Evolutionary conservation across 2,329 filamentous ascomycete genomes (phyloP), one percentile per base, ranked within the genome.

Genomic region (Berkeleyomyces basicola): DNA sequence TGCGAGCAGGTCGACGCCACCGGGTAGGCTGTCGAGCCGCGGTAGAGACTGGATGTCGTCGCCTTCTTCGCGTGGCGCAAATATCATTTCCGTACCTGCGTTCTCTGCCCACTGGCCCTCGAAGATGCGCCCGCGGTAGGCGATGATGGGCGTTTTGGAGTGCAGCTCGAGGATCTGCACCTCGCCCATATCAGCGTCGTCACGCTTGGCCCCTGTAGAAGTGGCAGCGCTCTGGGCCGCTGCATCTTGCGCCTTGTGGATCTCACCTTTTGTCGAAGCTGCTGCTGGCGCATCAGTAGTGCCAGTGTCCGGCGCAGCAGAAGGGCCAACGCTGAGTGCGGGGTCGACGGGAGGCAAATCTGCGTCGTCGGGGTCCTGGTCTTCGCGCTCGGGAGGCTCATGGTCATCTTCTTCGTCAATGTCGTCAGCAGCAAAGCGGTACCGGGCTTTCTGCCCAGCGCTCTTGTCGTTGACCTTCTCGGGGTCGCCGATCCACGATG

Each of bases 151-250:
- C 58, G 87, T 86, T 2, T 75, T 69, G 0, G 85, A 85, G 72
- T 95, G 87, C 3, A 96, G 78, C 37, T 89, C 90, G n/a, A 93
- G 77, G 59, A 96, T 85, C 70, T 96, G 90, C 4, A 96, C 81
- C 46, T 80, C 74, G 39, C 74, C 70, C 5, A 65, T 58, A 4
- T 65, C 59, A 14, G 60, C 43, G 7, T 60, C 59, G 31, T 23
- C 31, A 55, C 11, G 51, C 33, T n/a, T 10, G 4, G 51, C 5
- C 3, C 33, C 3, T 39, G 14, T 36, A 39, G 16, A 55, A 7
- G 51, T n/a, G 11, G 33, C 51, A 39, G 33, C 16, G n/a, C n/a
- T 39, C 9, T 4, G 51, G 10, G 11, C 23, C 4, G 51, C 10
- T 55, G 51, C 33, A 3, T 61, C 39, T 67, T 44, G 36, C 59